Conservation (phyloP, 768 basidiomycete genomes). For the Lenzites betulinus region DNA sequence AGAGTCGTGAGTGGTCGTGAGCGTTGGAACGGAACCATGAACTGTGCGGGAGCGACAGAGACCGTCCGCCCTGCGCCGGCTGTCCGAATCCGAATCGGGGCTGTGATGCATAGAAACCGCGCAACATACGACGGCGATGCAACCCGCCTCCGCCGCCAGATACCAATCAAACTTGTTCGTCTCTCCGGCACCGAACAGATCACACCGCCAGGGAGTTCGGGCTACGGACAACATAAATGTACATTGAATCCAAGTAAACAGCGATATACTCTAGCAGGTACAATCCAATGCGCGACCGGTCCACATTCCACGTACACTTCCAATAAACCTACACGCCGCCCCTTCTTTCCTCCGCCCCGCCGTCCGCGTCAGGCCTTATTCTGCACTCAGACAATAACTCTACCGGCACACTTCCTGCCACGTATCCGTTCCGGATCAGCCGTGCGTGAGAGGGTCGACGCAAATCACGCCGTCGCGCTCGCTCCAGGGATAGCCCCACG, state of each 20-base stretch:
- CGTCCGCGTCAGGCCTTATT: background rate
- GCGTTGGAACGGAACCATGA: conserved; percentile 2
- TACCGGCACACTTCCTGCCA: too few relatives aligned
- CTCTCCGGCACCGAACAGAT: background rate
- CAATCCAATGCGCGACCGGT: conserved; percentile 8
- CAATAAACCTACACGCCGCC: background rate
- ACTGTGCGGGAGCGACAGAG: background rate
- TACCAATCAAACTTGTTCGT: background rate
- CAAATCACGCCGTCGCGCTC: conserved; percentile 90
- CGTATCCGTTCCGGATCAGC: background rate
- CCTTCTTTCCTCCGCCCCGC: background rate
- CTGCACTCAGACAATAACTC: background rate
- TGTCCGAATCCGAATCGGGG: background rate
- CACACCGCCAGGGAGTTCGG: too few relatives aligned
- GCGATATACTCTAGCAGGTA: conserved; percentile 15
- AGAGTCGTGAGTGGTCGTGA: background rate
- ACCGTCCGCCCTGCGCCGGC: background rate
- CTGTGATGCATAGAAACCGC: conserved; percentile 25
- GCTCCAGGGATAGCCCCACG: conserved; percentile 96
- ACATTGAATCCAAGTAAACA: conserved; percentile 17
- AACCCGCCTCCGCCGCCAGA: background rate
- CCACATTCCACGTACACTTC: conserved; percentile 4
- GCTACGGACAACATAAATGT: conserved; percentile 1
- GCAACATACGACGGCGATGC: conserved; percentile 4
- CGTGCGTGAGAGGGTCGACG: conserved; percentile 81